phyloP scores from a whole-genome alignment of 305 asterid species.

The Fraxinus sp. region DNA sequence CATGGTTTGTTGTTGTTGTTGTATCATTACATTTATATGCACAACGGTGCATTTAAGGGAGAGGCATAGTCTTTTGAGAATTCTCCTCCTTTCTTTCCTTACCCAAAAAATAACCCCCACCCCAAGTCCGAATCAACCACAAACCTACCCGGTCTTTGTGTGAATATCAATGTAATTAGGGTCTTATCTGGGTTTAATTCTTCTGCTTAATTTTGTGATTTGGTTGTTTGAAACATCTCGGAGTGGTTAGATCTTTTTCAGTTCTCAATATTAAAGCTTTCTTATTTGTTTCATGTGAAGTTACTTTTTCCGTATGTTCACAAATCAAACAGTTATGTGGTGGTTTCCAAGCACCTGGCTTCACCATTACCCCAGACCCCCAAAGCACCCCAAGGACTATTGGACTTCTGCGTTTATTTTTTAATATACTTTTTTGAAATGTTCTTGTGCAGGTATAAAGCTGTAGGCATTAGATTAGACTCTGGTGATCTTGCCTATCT shows the following conservation, averaged over 20 bases:
- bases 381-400: neutral
- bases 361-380: neutral
- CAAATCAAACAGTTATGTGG: constrained; percentile 4
- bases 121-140: neutral
- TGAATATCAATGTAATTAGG: neutral
- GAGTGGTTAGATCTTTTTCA: constrained; percentile 9
- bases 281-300: neutral
- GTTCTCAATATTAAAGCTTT: neutral
- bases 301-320: neutral
- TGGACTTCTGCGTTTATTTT: constrained; percentile 1
- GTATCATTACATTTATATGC: neutral
- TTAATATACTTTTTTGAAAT: constrained; percentile 9
- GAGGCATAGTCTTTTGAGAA: neutral
- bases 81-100: neutral
- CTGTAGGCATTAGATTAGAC: constrained; percentile 85
- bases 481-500: constrained; percentile 98
- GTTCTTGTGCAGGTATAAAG: constrained; percentile 70
- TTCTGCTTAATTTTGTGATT: constrained; percentile 1
- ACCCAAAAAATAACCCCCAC: neutral
- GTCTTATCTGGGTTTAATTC: neutral
- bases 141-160: neutral
- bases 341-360: constrained; percentile 1
- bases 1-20: neutral
- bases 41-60: neutral
- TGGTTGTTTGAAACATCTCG: neutral